Evolutionary conservation across 108 stramenopile species (phyloP), one percentile per base, ranked within the genome.

Genomic region (Cyclotella kingstonii): DNA sequence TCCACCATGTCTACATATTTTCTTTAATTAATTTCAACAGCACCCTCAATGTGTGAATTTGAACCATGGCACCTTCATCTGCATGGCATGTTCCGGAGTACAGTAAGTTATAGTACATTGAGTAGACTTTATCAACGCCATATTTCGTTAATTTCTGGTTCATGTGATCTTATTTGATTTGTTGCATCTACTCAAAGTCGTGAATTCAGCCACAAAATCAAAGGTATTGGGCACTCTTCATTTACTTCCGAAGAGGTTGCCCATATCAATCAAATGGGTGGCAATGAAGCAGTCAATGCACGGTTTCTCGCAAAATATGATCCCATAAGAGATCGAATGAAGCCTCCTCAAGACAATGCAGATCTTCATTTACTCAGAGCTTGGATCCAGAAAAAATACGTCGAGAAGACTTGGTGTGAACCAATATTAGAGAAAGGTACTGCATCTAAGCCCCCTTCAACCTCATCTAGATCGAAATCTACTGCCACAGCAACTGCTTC

Each of bases 371-470:
- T 73, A 33, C 50, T 93, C 22, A 54, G 84, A 0, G 60, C 77
- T 11, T 93, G 91, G 91, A 87, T 93, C 54, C 78, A 71, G 12
- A 55, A 62, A 35, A 89, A 89, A 66, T 93, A 93, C 54, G 45
- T 72, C 25, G 87, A 85, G 29, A 85, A 83, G 45, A 56, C 66
- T 18, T 93, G 88, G 87, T 79, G n/a, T n/a, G n/a, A n/a, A n/a
- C n/a, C n/a, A n/a, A n/a, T n/a, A n/a, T n/a, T n/a, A n/a, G n/a
- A n/a, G n/a, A n/a, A n/a, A n/a, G 39, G 40, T 21, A 52, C 68
- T 19, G 17, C 40, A 9, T 0, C 38, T 15, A 27, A 54, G 3
- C 40, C 42, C 2, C 27, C 63, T n/a, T 15, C 66, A 5, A 36
- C 49, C 2, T 17, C 54, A 4, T 9, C 36, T 31, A 38, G 27